Percentiles rank a stretch among this genome's conserved stretches.
Evolutionary conservation across 2,329 filamentous ascomycete genomes (phyloP).

Genomic region (Tolypocladium amazonense): DNA sequence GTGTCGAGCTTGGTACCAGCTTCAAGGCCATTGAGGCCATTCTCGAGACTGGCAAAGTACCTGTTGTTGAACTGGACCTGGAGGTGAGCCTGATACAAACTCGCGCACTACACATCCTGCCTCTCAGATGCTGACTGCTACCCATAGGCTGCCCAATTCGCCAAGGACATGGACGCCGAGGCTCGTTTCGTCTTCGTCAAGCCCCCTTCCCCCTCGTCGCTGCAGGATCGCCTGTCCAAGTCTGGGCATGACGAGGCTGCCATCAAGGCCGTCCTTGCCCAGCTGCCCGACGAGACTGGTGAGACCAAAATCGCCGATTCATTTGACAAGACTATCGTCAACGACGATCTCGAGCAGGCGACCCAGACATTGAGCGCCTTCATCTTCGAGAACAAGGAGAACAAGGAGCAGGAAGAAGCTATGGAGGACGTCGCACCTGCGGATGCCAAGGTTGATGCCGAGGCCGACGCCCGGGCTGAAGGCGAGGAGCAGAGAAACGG

Average conservation of each 20-base stretch:
- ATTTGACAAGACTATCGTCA: conserved; percentile 16
- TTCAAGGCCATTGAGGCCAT: conserved; percentile 40
- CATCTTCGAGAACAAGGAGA: conserved; percentile 13
- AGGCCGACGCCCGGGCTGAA: not conserved
- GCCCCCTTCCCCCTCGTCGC: conserved; percentile 22
- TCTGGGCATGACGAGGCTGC: conserved; percentile 12
- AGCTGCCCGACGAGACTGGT: conserved; percentile 12
- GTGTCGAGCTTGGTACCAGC: conserved; percentile 45
- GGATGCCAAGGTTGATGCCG: not conserved
- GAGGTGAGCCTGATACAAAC: conserved; percentile 29
- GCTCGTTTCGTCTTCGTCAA: conserved; percentile 45
- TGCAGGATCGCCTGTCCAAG: conserved; percentile 17
- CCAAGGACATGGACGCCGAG: conserved; percentile 44
- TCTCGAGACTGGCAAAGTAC: conserved; percentile 46
- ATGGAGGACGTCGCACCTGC: conserved; percentile 3
- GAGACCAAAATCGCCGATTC: conserved; percentile 13
- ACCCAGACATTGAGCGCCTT: conserved; percentile 13
- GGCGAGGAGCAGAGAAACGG: not conserved
- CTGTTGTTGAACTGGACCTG: conserved; percentile 40
- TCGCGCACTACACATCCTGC: not conserved
- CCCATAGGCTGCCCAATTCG: conserved; percentile 41
- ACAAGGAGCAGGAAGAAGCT: conserved; percentile 4
- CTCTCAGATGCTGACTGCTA: not conserved
- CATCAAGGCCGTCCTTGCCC: conserved; percentile 13
- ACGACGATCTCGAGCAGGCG: conserved; percentile 15